Evolutionary conservation across 2,329 filamentous ascomycete species (phyloP), one percentile per base, ranked within the genome.

Genomic region (Boeremia exigua): DNA sequence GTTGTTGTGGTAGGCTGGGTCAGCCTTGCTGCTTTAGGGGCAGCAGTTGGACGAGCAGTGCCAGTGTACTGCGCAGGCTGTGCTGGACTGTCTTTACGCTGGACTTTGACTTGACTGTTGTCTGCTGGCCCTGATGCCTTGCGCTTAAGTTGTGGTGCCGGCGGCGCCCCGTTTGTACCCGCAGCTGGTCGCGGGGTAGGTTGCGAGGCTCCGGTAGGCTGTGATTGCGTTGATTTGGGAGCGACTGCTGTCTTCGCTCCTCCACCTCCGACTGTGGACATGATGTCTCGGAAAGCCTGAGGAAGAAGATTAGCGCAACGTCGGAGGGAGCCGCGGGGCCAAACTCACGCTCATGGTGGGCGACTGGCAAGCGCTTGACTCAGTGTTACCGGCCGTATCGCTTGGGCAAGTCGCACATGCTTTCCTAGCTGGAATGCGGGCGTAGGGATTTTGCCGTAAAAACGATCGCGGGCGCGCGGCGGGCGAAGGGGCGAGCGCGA

Each of bases 341-440:
- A 51, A 38, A 70, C 75, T 73, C 62, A 77, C 75, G 60, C 69
- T 76, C 75, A 77, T 77, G 52, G 58, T 71, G 66, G 61, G 66
- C 61, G 57, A 58, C 56, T 65, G 56, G 62, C 61, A 65, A 66
- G 52, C 59, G 56, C 59, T 71, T 72, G 70, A 73, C 71, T 75
- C 71, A 75, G 71, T 65, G 63, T 64, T 71, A 68, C 71, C 69
- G 67, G 68, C 69, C 71, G 65, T 67, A 63, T 69, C 65, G 67
- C 59, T 67, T 69, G 50, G 60, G 61, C 63, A 68, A 68, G 64
- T 70, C 64, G 68, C 53, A 68, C 73, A 74, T 74, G 67, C 70
- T 70, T 72, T 65, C 65, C 65, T 54, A 52, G 57, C 42, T 38
- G 23, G 48, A 23, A 46, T 57, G 54, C 43, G 19, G 19, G 11